These are phyloP conservation scores for Calocera viscosa DNA, from an alignment of 768 basidiomycete species.

Conservation along the genomic window DNA sequence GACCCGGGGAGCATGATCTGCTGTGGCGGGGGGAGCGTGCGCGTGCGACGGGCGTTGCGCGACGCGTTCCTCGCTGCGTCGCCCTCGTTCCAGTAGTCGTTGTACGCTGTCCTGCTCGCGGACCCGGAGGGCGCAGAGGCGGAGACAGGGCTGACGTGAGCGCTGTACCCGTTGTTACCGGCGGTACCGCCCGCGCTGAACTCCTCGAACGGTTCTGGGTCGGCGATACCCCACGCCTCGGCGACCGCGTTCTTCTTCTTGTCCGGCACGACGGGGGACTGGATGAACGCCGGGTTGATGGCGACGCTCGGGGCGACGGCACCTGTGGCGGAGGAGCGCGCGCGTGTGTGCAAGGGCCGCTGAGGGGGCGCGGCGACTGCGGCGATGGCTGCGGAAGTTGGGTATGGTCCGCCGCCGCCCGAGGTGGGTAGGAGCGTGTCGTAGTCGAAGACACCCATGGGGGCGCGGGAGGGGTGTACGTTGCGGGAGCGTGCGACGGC, in stretches of 20 bases:
- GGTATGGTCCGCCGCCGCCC: slow-evolving; percentile 21
- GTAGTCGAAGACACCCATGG: slow-evolving; percentile 55
- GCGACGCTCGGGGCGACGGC: background rate
- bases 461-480: slow-evolving; percentile 62
- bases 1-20: slow-evolving; percentile 62
- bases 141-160: slow-evolving; percentile 27
- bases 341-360: slow-evolving; percentile 14
- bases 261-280: slow-evolving; percentile 36
- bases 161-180: slow-evolving; percentile 54
- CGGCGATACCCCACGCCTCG: slow-evolving; percentile 87
- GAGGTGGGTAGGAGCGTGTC: slow-evolving; percentile 18
- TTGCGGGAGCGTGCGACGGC: slow-evolving; percentile 86
- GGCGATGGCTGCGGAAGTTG: slow-evolving; percentile 25
- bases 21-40: slow-evolving; percentile 52
- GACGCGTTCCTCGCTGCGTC: slow-evolving; percentile 12
- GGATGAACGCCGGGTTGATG: background rate
- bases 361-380: slow-evolving; percentile 13
- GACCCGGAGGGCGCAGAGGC: slow-evolving; percentile 30
- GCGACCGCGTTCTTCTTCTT: slow-evolving; percentile 81
- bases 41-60: slow-evolving; percentile 10
- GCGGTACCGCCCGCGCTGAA: slow-evolving; percentile 70
- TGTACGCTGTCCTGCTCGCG: slow-evolving; percentile 37
- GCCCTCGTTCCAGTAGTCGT: slow-evolving; percentile 35
- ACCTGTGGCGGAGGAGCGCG: background rate
- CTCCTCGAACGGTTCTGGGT: slow-evolving; percentile 83